Evolutionary conservation across 768 basidiomycete genomes (phyloP).

Genomic region (Trametes sanguinea): DNA sequence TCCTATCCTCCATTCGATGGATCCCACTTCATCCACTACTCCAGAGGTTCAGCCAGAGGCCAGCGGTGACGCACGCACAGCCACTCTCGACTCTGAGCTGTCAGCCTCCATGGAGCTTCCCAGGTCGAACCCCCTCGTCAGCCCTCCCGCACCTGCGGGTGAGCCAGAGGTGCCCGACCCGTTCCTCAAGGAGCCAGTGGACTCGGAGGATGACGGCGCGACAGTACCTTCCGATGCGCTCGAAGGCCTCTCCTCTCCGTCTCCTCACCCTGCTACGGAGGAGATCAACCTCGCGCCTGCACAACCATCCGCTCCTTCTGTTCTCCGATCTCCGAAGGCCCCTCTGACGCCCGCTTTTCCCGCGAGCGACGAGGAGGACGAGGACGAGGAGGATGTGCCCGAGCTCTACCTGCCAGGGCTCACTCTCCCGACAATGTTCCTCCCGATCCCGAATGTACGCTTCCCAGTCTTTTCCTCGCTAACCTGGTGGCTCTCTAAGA

Average conservation of each 20-base stretch:
- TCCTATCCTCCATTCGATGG: conserved; percentile 1
- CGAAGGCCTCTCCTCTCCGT: not conserved
- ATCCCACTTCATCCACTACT: not conserved
- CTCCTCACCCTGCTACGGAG: conserved; percentile 40
- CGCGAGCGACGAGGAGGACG: conserved; percentile 39
- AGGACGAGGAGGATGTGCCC: conserved; percentile 54
- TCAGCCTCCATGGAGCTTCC: conserved; percentile 11
- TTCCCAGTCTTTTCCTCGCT: conserved; percentile 51
- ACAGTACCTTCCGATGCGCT: not conserved
- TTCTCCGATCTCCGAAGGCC: conserved; percentile 36
- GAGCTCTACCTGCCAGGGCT: conserved; percentile 70
- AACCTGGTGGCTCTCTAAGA: conserved; percentile 62
- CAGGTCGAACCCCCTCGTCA: conserved; percentile 4
- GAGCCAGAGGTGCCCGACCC: conserved; percentile 60
- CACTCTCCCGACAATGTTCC: conserved; percentile 74
- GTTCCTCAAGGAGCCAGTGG: conserved; percentile 62
- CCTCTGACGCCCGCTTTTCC: conserved; percentile 45
- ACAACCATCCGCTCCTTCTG: conserved; percentile 25
- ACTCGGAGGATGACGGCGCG: conserved; percentile 29
- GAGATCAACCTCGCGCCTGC: conserved; percentile 43
- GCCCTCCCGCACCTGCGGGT: conserved; percentile 30
- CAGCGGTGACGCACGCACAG: conserved; percentile 1
- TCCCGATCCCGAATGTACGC: conserved; percentile 90
- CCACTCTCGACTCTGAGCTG: conserved; percentile 18
- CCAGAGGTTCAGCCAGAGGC: not conserved